Base-by-base conservation (phyloP, 2,329 filamentous ascomycete genomes). In the Sporothrix inflata region DNA sequence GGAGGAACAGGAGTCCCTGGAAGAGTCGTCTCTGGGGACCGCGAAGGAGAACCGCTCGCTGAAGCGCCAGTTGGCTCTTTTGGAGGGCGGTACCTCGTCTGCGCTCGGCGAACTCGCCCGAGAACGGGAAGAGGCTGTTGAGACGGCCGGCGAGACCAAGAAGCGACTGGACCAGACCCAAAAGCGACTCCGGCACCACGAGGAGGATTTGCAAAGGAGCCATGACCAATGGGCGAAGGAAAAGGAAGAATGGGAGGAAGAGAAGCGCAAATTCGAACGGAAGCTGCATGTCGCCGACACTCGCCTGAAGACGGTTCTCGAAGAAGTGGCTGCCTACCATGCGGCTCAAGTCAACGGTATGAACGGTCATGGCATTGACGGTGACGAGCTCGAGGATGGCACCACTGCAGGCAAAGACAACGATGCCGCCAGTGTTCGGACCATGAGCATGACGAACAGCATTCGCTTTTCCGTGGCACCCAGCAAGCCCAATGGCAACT, bases 271-370 rank as follows among this genome's bases (percentile, higher is more conserved):
- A 71, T 87, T 93, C 74, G 95, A 99, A 80, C 90, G 93, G 72
- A 94, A 92, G 76, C 83, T 97, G 16, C 94, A 98, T 79, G 87
- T 98, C n/a, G 92, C 94, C 1, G 96, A 99, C 82, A 92, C 88
- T 40, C 90, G 95, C 49, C 82, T 99, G 71, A 96, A 95, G 79
- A 86, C 89, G 12, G 88, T 99, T 12, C 85, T 99, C 60, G 93
- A 95, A 49, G 96, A 98, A 81, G 88, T 99, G 67, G 90, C 90
- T n/a, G 86, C 88, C 3, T 89, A 89, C 72, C 90, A 94, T 77
- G 85, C 85, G 57, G 84, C 84, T 2, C 86, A 88, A 65, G 82
- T 84, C 30, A 78, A 78, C 42, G 78, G 77, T 30, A 67, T 61
- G n/a, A 72, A 72, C 12, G 77, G 79, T 30, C 75, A 78, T 65